Evolutionary conservation across 2,329 filamentous ascomycete species (phyloP), one percentile per base, ranked within the genome.

Genomic region (Hysterium pulicare): DNA sequence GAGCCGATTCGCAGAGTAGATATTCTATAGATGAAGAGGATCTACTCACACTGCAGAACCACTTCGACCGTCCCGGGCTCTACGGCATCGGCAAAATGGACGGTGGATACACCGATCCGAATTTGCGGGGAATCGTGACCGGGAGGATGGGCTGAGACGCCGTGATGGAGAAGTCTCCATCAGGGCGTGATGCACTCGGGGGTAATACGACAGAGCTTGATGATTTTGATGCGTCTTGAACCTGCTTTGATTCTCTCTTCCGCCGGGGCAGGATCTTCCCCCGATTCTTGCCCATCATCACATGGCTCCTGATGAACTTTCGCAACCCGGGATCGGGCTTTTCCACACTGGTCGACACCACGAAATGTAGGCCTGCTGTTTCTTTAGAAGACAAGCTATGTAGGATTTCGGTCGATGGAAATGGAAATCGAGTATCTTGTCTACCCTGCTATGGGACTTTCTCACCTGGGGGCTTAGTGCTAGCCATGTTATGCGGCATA

Each of bases 281-380:
- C 23, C 53, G 51, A 41, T 71, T 71, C 47, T 69, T 71, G 5
- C 68, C 69, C 15, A 61, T 55, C 70, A 71, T 72, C 1, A 71
- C 69, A 59, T 68, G 62, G 44, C 62, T 66, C 35, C 66, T 59
- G 49, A 69, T 70, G 30, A 67, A 44, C 49, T 62, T 66, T 35
- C 64, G 59, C 21, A 54, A 52, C 16, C 60, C 47, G 9, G 56
- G 49, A 32, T 66, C 53, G 3, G 54, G 46, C 37, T 66, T 66
- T 21, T 55, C 47, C 11, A 42, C 38, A 15, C 49, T 49, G 1
- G 55, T 62, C 7, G 60, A 54, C 2, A 64, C 49, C 22, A 68
- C 58, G 42, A 67, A 68, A 6, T 51, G 51, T 26, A 67, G 41
- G 5, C 45, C 37, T 31, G 15, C 48, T 5, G 32, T 34, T 4